Base-by-base conservation (phyloP, 129 eudicot species). In the Lactuca sativa region DNA sequence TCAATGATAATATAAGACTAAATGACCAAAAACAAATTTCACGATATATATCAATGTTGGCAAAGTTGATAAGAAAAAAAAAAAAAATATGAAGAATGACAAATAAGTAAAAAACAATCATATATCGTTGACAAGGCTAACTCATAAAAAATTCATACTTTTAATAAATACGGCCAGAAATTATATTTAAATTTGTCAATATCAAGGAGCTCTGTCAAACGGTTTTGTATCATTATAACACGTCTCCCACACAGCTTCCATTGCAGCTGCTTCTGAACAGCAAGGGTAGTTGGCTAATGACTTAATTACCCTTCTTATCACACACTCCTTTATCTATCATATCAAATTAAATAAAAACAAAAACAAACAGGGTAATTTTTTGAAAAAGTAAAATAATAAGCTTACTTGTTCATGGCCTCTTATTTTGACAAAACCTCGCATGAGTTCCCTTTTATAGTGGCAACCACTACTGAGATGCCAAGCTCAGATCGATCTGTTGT, bases 401-500 rank as follows among this genome's bases (percentile, higher is more conserved):
- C 88, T 82, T 71, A 88, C 96, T 80, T 84, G 96, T 74, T 93
- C 98, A 69, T 89, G 97, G 25, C 96, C 98, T 68, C 92, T 79
- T 55, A 89, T 41, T 83, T 86, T 93, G 71, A 93, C 68, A 71
- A 59, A 81, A 43, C 95, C 90, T 9, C 98, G 78, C 70, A 89
- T 71, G 6, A 93, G 69, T 66, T 93, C 97, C 66, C 97, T 82
- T 72, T 93, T 89, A 61, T 74, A 89, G 69, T 93, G 98, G 68
- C 98, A 93, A 74, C 89, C 98, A 62, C 98, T 96, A 59, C 97
- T 89, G 21, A 93, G 86, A 87, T 93, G 98, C 36, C 92, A 92
- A 53, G 98, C 98, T 69, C 96, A 86, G n/a, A n/a, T n/a, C n/a
- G 53, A 93, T 93, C 96, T 90, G 68, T 18, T 18, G 21, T 81